A percentile compares a stretch with the other conserved stretches of the same genome.
Evolutionary conservation across 768 basidiomycete species (phyloP).

Genomic region (Collybia nuda): DNA sequence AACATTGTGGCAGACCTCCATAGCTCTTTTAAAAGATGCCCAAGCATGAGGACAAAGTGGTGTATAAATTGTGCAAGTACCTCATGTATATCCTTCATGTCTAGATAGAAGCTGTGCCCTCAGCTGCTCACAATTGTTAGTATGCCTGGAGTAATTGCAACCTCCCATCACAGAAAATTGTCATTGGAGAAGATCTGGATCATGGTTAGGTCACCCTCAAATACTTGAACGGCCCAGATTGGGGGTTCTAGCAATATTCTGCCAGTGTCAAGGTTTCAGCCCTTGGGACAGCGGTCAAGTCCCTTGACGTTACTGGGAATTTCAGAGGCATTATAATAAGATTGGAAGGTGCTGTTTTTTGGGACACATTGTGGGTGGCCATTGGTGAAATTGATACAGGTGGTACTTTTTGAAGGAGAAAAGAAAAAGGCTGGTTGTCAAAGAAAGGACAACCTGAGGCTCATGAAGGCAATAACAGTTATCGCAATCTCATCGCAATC

Average conservation of each 20-base stretch:
- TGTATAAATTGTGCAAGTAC: neutral
- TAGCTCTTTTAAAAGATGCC: neutral
- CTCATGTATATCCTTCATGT: neutral
- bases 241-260: too few species aligned
- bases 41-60: slow-evolving; percentile 1
- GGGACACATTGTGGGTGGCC: slow-evolving; percentile 33
- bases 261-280: too few species aligned
- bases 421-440: slow-evolving; percentile 12
- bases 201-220: too few species aligned
- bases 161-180: too few species aligned
- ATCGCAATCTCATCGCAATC: too few species aligned
- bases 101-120: neutral
- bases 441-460: slow-evolving; percentile 9
- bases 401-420: slow-evolving; percentile 8
- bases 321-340: slow-evolving; percentile 44
- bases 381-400: slow-evolving; percentile 25
- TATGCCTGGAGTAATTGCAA: neutral
- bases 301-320: too few species aligned
- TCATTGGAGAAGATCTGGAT: too few species aligned
- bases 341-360: slow-evolving; percentile 41
- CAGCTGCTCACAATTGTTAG: too few species aligned
- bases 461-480: slow-evolving; percentile 8
- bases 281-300: too few species aligned
- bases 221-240: too few species aligned
- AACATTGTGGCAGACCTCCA: neutral